Evolutionary conservation across 2,329 filamentous ascomycete genomes (phyloP).

Genomic region (Apiospora phragmitis): DNA sequence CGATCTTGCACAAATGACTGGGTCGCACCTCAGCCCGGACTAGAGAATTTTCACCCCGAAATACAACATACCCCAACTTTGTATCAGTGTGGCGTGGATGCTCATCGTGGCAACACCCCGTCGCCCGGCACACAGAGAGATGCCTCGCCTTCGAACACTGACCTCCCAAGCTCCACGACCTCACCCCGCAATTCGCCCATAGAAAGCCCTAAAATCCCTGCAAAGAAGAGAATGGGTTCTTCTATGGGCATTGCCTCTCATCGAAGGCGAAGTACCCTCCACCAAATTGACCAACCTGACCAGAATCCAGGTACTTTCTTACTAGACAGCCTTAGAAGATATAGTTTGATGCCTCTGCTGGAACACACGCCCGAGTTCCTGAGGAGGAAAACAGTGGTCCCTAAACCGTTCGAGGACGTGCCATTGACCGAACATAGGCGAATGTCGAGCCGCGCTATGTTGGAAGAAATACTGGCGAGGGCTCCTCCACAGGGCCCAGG

Average conservation of each 20-base stretch:
- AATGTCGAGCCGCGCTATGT: conserved; percentile 22
- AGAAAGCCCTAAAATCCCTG: neutral
- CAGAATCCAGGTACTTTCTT: conserved; percentile 14
- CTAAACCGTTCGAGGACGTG: conserved; percentile 11
- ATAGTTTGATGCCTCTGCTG: conserved; percentile 28
- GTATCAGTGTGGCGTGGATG: conserved; percentile 28
- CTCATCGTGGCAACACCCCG: conserved; percentile 22
- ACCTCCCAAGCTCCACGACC: neutral
- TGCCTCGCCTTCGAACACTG: neutral
- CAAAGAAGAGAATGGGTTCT: conserved; percentile 15
- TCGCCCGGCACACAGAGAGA: neutral
- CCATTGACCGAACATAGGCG: conserved; percentile 13
- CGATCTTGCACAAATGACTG: conserved; percentile 28
- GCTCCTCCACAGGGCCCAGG: neutral
- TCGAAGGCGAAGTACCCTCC: conserved; percentile 20
- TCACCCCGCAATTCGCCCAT: neutral
- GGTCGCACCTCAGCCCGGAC: conserved; percentile 25
- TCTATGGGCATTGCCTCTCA: conserved; percentile 22
- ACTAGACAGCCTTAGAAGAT: conserved; percentile 25
- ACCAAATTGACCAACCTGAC: neutral
- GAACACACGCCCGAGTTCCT: conserved; percentile 26
- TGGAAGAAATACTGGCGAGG: conserved; percentile 25
- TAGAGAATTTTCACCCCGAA: conserved; percentile 13
- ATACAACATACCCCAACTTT: conserved; percentile 8
- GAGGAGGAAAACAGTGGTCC: conserved; percentile 8